These are phyloP conservation scores for Xerophyta viscosa DNA, from an alignment of 106 monocot genomes.

Conservation along the genomic window DNA sequence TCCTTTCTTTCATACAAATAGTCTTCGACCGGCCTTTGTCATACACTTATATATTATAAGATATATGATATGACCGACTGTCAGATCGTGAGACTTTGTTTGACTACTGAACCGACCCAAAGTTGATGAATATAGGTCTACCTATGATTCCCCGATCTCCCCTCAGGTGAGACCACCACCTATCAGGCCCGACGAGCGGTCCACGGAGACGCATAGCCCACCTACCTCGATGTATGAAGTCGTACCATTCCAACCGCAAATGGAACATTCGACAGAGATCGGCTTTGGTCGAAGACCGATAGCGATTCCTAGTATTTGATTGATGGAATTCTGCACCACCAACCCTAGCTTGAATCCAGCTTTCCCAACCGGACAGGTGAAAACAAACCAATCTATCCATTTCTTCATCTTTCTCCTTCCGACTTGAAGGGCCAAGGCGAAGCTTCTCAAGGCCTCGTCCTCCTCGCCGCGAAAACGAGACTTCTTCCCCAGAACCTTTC, in stretches of 20 bases:
- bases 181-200: constrained; percentile 1
- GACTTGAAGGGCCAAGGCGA: background rate
- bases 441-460: background rate
- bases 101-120: constrained; percentile 1
- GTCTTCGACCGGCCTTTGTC: background rate
- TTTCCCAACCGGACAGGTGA: background rate
- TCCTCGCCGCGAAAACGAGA: background rate
- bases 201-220: background rate
- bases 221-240: background rate
- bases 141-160: too few species aligned
- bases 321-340: background rate
- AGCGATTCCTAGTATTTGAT: constrained; percentile 1
- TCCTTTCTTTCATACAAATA: constrained; percentile 2
- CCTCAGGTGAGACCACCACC: constrained; percentile 1
- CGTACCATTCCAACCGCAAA: constrained; percentile 2
- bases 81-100: background rate
- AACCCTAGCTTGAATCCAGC: constrained; percentile 1
- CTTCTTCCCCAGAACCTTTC: constrained; percentile 1
- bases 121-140: constrained; percentile 1
- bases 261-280: background rate
- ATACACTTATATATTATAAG: background rate
- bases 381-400: constrained; percentile 2
- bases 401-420: constrained; percentile 1
- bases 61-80: background rate
- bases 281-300: background rate